phyloP scores from a whole-genome alignment of 805 yeast genomes.

The Pichia thaimueangensis region DNA sequence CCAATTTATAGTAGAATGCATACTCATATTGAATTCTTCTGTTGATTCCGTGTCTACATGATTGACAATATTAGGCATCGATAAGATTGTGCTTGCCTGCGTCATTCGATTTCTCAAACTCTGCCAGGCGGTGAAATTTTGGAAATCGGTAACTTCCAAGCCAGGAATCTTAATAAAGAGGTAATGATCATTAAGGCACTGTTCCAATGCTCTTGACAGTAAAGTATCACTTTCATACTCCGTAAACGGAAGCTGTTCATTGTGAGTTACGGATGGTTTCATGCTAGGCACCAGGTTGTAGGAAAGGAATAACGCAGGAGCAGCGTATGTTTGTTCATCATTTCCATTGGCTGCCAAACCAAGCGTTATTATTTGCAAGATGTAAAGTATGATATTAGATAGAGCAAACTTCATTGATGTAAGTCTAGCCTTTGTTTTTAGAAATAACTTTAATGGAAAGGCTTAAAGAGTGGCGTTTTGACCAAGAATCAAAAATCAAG shows the following conservation, averaged over 20 bases:
- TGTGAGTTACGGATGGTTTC: conserved; percentile 24
- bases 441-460: too few relatives aligned
- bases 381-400: too few relatives aligned
- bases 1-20: conserved; percentile 28
- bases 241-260: conserved; percentile 27
- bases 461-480: too few relatives aligned
- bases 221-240: conserved; percentile 19
- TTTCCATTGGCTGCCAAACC: background rate
- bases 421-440: too few relatives aligned
- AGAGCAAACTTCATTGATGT: too few relatives aligned
- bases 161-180: conserved; percentile 52
- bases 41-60: conserved; percentile 24
- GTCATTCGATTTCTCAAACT: conserved; percentile 45
- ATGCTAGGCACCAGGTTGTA: conserved; percentile 26
- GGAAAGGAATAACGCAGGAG: conserved; percentile 27
- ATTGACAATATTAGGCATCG: conserved; percentile 48
- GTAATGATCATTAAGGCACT: conserved; percentile 52
- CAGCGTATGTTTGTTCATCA: background rate
- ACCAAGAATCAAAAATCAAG: too few relatives aligned
- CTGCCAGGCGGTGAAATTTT: conserved; percentile 36
- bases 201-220: conserved; percentile 21
- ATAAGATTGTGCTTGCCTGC: conserved; percentile 54
- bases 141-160: conserved; percentile 40
- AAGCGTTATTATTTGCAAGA: background rate
- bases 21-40: background rate